Base-by-base conservation (phyloP, 192 early-diverging fungal species). In the Coemansia sp. region DNA sequence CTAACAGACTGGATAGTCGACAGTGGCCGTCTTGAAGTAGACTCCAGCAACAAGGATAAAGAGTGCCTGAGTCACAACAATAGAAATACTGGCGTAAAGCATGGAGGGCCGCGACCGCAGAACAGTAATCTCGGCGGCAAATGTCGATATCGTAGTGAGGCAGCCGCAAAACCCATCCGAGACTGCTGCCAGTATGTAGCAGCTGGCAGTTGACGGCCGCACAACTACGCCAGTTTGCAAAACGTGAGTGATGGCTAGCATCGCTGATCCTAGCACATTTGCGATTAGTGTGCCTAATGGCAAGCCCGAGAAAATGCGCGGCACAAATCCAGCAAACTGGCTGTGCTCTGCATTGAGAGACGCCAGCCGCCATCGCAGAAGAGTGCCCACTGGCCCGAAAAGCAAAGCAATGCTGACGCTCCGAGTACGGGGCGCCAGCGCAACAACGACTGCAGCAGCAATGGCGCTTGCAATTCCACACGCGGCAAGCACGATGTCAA, bases 91-190 rank as follows among this genome's bases (percentile, higher is more conserved):
- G 17, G 69, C 49, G 49, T 83, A 83, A 6, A 58, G 22, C 19
- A 65, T 45, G 5, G 74, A 64, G 31, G 22, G 58, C 17, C 75
- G 64, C 15, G 68, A 24, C 22, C 35, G 20, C 37, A 87, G 41
- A 9, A 40, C 31, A 10, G 53, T 56, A 1, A 88, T 9, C 60
- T 91, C 89, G n/a, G 72, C 74, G 1, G 77, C 72, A 60, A 84
- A 87, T 8, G 89, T 90, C 31, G 89, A 91, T n/a, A 91, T 70
- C 0, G 89, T 91, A 4, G 89, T 88, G 38, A 91, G 62, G 42
- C 89, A 91, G 58, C 89, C 89, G 62, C 89, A 89, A 62, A 90
- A 88, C 5, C 89, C 87, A 9, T 81, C 76, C 6, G 74, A 65
- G 36, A 88, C 60, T 2, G 77, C 84, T 31, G 64, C 63, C 32